Conservation (phyloP, 2,329 filamentous ascomycete genomes). For the Trichoderma breve region DNA sequence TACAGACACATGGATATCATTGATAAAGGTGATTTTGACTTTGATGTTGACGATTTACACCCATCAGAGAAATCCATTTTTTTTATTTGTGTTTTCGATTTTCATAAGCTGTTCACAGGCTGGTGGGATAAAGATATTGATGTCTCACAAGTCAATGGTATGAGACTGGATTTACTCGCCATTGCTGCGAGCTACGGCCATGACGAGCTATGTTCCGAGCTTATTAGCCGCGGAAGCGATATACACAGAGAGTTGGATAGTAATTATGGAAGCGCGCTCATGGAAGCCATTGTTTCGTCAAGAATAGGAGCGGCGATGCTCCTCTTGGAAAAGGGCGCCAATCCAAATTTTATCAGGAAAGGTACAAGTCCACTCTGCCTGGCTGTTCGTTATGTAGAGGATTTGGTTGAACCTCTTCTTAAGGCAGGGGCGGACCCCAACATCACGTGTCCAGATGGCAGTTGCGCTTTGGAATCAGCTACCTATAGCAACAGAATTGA, state of each 20-base stretch:
- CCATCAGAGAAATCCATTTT: not conserved
- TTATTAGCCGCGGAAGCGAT: not conserved
- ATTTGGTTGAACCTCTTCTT: not conserved
- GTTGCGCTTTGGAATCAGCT: too few species aligned
- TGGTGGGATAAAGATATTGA: constrained; percentile 3
- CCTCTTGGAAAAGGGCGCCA: not conserved
- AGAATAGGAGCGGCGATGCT: too few species aligned
- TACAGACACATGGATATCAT: not conserved
- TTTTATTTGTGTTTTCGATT: not conserved
- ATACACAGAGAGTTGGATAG: not conserved
- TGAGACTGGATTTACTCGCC: not conserved
- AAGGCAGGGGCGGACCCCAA: not conserved
- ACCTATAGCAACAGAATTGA: too few species aligned
- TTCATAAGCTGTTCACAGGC: not conserved
- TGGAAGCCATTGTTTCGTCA: too few species aligned
- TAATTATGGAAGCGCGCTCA: not conserved
- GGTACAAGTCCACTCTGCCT: not conserved
- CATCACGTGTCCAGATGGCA: not conserved
- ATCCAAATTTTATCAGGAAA: not conserved
- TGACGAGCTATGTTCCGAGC: not conserved
- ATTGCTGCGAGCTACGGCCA: not conserved
- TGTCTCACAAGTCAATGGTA: not conserved
- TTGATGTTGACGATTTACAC: too few species aligned
- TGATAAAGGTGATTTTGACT: too few species aligned
- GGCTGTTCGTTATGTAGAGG: not conserved